Evolutionary conservation across 2,329 filamentous ascomycete genomes (phyloP).

Genomic region (Ophiosphaerella narmari): DNA sequence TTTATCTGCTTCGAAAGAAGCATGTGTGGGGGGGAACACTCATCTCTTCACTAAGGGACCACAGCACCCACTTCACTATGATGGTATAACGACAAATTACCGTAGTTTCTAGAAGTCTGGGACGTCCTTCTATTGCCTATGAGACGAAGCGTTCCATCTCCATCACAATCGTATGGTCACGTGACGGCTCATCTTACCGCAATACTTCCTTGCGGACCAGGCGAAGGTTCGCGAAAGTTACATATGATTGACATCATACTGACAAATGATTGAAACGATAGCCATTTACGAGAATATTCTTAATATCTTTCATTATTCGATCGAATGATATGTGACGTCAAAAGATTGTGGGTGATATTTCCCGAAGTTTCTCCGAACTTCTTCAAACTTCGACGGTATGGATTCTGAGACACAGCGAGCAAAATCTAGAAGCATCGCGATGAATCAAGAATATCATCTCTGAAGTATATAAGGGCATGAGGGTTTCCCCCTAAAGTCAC

Average conservation of each 20-base stretch:
- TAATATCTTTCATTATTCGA: constrained; percentile 1
- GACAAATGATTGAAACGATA: background rate
- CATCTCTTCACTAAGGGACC: too few species aligned
- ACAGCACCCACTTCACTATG: too few species aligned
- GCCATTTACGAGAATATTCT: background rate
- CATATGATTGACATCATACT: background rate
- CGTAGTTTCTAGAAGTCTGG: too few species aligned
- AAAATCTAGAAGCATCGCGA: constrained; percentile 13
- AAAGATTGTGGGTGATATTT: constrained; percentile 21
- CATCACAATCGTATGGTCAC: too few species aligned
- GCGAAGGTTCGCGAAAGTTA: too few species aligned
- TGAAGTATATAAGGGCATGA: constrained; percentile 36
- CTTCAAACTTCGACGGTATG: constrained; percentile 19
- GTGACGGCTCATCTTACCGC: too few species aligned
- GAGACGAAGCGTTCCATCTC: too few species aligned
- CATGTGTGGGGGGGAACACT: too few species aligned
- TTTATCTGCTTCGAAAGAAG: background rate
- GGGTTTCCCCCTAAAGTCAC: constrained; percentile 9
- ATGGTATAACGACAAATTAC: too few species aligned
- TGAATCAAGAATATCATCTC: constrained; percentile 32
- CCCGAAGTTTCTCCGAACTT: constrained; percentile 29
- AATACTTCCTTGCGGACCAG: too few species aligned
- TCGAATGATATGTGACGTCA: constrained; percentile 9
- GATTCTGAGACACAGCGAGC: constrained; percentile 9
- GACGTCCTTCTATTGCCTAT: too few species aligned